These are phyloP conservation scores for Solanum bulbocastanum DNA, from an alignment of 257 asterid species.

Conservation along the genomic window DNA sequence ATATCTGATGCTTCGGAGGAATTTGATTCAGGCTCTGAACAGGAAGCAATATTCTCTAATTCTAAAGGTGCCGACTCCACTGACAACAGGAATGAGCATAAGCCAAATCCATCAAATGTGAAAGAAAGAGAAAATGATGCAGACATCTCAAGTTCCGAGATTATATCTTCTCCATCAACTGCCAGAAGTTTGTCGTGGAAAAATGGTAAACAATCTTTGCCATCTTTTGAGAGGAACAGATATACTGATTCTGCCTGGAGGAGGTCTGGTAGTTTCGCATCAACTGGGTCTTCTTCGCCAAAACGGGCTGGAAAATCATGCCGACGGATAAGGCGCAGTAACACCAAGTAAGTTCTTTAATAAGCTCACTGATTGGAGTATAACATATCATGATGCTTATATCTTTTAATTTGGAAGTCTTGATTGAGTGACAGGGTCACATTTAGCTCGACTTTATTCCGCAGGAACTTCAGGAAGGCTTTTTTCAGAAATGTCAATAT, in stretches of 20 bases:
- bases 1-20: conserved; percentile 62
- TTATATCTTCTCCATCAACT: conserved; percentile 62
- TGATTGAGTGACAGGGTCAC: not conserved
- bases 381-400: not conserved
- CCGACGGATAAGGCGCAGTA: conserved; percentile 65
- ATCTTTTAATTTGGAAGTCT: not conserved
- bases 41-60: conserved; percentile 31
- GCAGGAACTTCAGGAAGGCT: not conserved
- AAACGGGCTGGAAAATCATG: conserved; percentile 82
- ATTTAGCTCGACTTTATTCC: not conserved
- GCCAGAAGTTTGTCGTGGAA: conserved; percentile 89
- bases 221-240: conserved; percentile 44
- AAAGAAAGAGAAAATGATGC: conserved; percentile 32
- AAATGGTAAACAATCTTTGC: conserved; percentile 47
- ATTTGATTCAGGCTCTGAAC: conserved; percentile 65
- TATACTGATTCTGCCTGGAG: conserved; percentile 34
- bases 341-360: conserved; percentile 35
- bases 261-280: conserved; percentile 40
- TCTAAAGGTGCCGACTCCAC: not conserved
- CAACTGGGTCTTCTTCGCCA: conserved; percentile 34
- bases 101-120: conserved; percentile 16
- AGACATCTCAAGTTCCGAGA: conserved; percentile 71
- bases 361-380: not conserved
- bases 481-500: not conserved
- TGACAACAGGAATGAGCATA: not conserved